Percentiles rank a stretch among this genome's conserved stretches.
These are phyloP conservation scores for Leccinum pellstonianum DNA, from an alignment of 768 basidiomycete genomes.

Conservation along the genomic window DNA sequence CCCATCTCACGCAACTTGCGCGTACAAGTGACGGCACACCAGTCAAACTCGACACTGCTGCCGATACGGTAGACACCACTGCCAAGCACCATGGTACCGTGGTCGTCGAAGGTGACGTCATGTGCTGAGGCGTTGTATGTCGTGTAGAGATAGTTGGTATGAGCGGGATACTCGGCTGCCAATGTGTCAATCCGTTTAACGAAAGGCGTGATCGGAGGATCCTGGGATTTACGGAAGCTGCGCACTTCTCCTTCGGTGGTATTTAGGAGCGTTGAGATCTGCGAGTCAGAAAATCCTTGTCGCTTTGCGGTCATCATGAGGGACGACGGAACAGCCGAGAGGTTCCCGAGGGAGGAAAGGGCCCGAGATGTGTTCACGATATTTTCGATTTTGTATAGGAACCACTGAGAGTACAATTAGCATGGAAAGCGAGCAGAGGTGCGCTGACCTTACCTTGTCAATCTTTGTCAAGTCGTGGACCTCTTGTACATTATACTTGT, in stretches of 20 bases:
- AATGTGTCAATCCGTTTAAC: constrained; percentile 99
- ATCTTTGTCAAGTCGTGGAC: constrained; percentile 96
- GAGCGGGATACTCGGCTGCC: constrained; percentile 97
- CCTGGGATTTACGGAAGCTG: constrained; percentile 78
- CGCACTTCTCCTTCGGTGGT: constrained; percentile 79
- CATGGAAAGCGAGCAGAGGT: neutral
- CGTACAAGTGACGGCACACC: constrained; percentile 99
- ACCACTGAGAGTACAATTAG: constrained; percentile 62
- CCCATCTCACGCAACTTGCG: constrained; percentile 90
- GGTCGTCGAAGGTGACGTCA: constrained; percentile 92
- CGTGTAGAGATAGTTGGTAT: constrained; percentile 99
- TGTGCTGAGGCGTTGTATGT: constrained; percentile 97
- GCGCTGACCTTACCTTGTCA: constrained; percentile 64
- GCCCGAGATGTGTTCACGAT: constrained; percentile 86
- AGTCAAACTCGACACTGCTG: constrained; percentile 98
- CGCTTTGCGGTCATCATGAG: constrained; percentile 86
- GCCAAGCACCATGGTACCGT: constrained; percentile 99
- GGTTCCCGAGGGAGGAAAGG: constrained; percentile 65
- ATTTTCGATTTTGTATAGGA: constrained; percentile 98
- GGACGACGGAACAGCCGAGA: constrained; percentile 68
- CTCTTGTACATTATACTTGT: constrained; percentile 84
- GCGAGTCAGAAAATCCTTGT: constrained; percentile 93
- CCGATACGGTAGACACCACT: constrained; percentile 98
- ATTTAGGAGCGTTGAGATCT: constrained; percentile 81
- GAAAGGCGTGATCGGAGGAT: constrained; percentile 77